Base-by-base conservation (phyloP, 2,329 filamentous ascomycete genomes). In the Mariannaea elegans region DNA sequence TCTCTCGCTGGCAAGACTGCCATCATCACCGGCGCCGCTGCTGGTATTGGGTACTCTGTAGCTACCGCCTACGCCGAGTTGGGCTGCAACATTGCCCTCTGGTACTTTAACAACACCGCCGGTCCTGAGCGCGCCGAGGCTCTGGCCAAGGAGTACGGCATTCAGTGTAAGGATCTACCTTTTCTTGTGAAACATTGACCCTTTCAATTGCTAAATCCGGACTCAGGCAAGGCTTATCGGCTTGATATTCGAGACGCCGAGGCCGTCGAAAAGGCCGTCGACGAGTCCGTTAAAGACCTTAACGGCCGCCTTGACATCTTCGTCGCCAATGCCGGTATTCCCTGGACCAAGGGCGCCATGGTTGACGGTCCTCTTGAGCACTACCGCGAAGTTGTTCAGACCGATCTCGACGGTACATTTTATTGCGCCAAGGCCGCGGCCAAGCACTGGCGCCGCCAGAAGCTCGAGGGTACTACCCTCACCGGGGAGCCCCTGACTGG, bases 221-320 rank as follows among this genome's bases (percentile, higher is more conserved):
- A 77, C 18, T 7, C 12, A 86, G 84, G 81, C 77, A 84, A 81
- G 73, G 84, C 85, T 4, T 88, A 87, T 74, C 79, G 84, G 67
- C 84, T 89, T 58, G 81, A 89, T 66, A 80, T 89, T 9, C 84
- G 80, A 44, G 76, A 80, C 14, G 82, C 78, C 61, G 80, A 82
- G 14, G 76, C 79, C 3, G 81, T 87, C 7, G 75, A 81, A 44
- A 71, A 75, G 7, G 78, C 81, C 3, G 78, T 89, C 24, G 74
- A 83, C 60, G 73, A 77, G 38, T 81, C 83, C 62, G 77, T 87
- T 45, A 74, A 80, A 59, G 89, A 92, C 12, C 89, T 93, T 75
- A 87, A 89, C 69, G 87, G 87, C 59, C 85, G 89, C 6, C 83
- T 93, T 16, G 90, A 93, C 69, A 83, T 92, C 65, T 92, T 93